Evolutionary conservation across 2,329 filamentous ascomycete genomes (phyloP).

Genomic region (Cladophialophora immunda): DNA sequence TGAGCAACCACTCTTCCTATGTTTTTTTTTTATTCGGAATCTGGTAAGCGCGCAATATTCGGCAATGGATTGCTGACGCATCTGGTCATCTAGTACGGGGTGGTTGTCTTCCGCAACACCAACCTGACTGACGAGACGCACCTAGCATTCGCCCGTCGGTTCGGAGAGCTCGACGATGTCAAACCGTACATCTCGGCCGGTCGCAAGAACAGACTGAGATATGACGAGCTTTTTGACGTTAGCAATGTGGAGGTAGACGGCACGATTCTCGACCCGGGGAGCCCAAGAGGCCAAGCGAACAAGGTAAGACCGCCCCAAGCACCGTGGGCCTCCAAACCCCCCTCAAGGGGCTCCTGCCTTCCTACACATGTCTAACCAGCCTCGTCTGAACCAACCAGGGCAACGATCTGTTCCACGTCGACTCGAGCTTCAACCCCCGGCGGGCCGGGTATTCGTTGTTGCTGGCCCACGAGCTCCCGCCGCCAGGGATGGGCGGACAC

Average conservation of each 20-base stretch:
- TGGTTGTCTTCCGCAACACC: conserved; percentile 8
- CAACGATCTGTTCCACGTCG: conserved; percentile 12
- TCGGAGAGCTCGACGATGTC: conserved; percentile 13
- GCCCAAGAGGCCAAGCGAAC: background rate
- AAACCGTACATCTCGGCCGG: conserved; percentile 6
- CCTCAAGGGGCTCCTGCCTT: too few relatives aligned
- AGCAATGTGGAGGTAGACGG: background rate
- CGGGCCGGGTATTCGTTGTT: conserved; percentile 4
- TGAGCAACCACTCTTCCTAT: conserved; percentile 1
- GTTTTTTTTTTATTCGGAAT: background rate
- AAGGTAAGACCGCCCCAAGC: conserved; percentile 10
- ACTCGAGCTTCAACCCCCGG: conserved; percentile 12
- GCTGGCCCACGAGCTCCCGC: background rate
- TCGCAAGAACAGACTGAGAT: background rate
- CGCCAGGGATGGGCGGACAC: conserved; percentile 5
- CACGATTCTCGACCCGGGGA: too few relatives aligned
- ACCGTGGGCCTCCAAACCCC: too few relatives aligned
- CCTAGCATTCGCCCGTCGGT: background rate
- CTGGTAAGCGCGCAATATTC: background rate
- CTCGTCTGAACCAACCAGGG: conserved; percentile 2
- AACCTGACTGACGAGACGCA: conserved; percentile 1
- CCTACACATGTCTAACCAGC: too few relatives aligned
- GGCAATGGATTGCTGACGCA: too few relatives aligned
- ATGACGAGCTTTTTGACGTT: conserved; percentile 6
- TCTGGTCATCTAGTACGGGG: background rate